Conservation (phyloP, 306 rosid genomes). For the Rubus parviflorus region DNA sequence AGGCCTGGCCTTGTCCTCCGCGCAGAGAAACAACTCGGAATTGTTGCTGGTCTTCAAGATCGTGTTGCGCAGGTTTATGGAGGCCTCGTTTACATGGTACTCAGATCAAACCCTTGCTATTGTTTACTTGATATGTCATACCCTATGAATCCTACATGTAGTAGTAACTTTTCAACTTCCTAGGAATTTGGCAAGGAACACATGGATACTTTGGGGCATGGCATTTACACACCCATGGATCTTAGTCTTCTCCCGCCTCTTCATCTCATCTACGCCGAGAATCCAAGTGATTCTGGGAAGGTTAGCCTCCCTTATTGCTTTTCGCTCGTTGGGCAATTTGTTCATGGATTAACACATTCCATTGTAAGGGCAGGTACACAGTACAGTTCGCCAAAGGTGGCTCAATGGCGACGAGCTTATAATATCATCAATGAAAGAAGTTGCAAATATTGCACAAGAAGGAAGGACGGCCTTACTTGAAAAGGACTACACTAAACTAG, state of each 20-base stretch:
- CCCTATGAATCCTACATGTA: neutral
- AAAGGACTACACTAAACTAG: conserved; percentile 63
- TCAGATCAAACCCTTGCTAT: neutral
- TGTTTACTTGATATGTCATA: neutral
- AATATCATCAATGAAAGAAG: conserved; percentile 69
- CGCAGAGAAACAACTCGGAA: conserved; percentile 91
- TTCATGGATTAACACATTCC: neutral
- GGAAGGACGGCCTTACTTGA: conserved; percentile 63
- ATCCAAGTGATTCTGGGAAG: conserved; percentile 99
- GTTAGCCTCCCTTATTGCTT: conserved; percentile 35
- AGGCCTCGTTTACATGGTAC: conserved; percentile 86
- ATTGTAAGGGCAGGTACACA: conserved; percentile 59
- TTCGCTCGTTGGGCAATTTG: neutral
- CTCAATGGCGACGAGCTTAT: conserved; percentile 76
- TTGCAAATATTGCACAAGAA: conserved; percentile 71
- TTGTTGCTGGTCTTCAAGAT: conserved; percentile 96
- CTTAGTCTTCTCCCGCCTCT: conserved; percentile 75
- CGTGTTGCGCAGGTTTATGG: conserved; percentile 92
- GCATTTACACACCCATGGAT: conserved; percentile 78
- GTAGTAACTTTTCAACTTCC: neutral
- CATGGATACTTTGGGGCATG: conserved; percentile 74
- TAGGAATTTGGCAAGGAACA: conserved; percentile 81
- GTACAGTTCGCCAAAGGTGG: conserved; percentile 85
- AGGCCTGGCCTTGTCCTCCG: conserved; percentile 77
- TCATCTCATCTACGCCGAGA: conserved; percentile 69